These are phyloP conservation scores for Lactarius vividus DNA, from an alignment of 768 basidiomycete species.

Conservation along the genomic window DNA sequence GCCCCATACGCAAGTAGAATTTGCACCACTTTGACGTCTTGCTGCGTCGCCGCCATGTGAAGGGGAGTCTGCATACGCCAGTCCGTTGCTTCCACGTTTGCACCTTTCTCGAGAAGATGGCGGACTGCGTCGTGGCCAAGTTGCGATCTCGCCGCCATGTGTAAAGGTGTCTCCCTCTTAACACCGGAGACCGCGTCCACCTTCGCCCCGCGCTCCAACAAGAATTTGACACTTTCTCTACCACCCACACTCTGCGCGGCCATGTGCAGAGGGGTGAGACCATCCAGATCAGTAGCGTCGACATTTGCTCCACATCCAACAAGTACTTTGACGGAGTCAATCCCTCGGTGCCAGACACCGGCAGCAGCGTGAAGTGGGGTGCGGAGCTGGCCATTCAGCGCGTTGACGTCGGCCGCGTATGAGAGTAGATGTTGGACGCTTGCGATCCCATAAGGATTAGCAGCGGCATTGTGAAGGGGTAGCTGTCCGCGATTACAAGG, in stretches of 20 bases:
- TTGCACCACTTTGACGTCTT: not conserved
- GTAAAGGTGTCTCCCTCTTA: constrained; percentile 5
- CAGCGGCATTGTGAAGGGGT: constrained; percentile 7
- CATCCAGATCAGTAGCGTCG: not conserved
- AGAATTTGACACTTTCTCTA: not conserved
- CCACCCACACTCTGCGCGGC: constrained; percentile 6
- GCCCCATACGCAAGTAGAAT: constrained; percentile 6
- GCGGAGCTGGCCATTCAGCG: not conserved
- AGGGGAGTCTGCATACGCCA: constrained; percentile 1
- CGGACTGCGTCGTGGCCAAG: not conserved
- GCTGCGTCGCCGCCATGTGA: not conserved
- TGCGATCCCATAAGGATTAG: not conserved
- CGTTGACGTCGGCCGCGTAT: not conserved
- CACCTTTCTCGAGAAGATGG: constrained; percentile 4
- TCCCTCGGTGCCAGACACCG: constrained; percentile 7
- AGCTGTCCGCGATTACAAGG: not conserved
- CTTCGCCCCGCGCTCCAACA: not conserved
- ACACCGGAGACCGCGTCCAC: not conserved
- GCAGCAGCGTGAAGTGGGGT: constrained; percentile 6
- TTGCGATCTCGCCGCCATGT: not conserved
- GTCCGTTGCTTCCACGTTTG: constrained; percentile 3
- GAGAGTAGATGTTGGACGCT: constrained; percentile 7
- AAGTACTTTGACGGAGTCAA: constrained; percentile 4
- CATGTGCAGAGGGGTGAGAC: constrained; percentile 6
- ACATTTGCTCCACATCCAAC: constrained; percentile 5